These are phyloP conservation scores for Acanthamoeba lenticulata DNA, from an alignment of 208 protist genomes.

Conservation along the genomic window DNA sequence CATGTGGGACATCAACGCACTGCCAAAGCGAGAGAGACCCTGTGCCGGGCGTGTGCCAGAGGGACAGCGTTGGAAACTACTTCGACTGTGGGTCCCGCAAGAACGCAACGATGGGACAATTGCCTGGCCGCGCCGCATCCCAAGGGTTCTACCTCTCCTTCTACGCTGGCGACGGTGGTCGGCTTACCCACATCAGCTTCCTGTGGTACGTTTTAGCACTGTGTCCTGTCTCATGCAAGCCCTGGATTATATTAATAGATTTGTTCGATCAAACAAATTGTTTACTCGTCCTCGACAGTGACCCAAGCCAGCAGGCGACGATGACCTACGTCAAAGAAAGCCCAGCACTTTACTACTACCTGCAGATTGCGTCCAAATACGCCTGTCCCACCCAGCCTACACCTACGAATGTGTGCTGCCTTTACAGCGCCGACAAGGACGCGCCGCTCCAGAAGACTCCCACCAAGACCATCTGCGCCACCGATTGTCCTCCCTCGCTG, in stretches of 20 bases:
- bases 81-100: background rate
- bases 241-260: background rate
- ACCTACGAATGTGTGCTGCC: background rate
- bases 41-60: background rate
- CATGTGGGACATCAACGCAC: background rate
- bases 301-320: too few species aligned
- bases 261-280: background rate
- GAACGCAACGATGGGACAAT: background rate
- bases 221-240: background rate
- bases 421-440: background rate
- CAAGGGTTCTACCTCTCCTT: background rate
- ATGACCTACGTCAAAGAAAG: background rate
- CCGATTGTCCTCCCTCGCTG: background rate
- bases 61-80: background rate
- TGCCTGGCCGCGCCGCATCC: background rate
- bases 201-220: background rate
- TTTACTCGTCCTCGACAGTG: background rate
- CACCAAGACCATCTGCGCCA: background rate
- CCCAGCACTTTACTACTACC: background rate
- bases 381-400: background rate
- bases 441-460: too few species aligned
- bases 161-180: background rate
- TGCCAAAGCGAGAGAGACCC: background rate
- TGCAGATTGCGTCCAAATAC: background rate
- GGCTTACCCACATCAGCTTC: background rate